Evolutionary conservation across 495 filamentous ascomycete genomes (phyloP).

Genomic region (Lasiosphaeriaceae sp.): DNA sequence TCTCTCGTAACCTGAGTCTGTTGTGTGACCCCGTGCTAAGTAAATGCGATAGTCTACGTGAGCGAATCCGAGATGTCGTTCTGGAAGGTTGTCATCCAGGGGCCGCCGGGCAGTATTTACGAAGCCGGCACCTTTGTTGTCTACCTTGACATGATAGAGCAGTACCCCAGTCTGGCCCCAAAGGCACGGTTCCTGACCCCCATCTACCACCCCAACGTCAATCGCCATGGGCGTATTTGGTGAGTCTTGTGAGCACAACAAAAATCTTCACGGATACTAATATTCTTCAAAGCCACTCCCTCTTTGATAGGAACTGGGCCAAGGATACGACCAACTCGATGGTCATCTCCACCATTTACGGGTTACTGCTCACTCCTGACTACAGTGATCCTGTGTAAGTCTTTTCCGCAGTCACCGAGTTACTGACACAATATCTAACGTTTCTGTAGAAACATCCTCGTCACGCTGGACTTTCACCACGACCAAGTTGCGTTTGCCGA

Average conservation of each 20-base stretch:
- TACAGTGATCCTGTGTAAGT: not conserved
- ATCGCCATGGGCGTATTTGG: not conserved
- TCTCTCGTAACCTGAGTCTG: too few species aligned
- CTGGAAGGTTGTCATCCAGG: not conserved
- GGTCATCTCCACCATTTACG: not conserved
- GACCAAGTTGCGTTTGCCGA: not conserved
- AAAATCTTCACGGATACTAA: too few species aligned
- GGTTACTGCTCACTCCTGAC: not conserved
- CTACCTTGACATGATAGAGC: not conserved
- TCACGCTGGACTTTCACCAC: constrained; percentile 1
- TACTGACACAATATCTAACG: too few species aligned
- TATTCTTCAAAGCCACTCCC: not conserved
- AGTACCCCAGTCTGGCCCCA: not conserved
- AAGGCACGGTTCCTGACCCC: not conserved
- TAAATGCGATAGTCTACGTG: not conserved
- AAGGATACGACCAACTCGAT: not conserved
- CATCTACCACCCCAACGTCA: not conserved
- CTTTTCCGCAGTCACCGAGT: not conserved
- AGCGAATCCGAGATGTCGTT: not conserved
- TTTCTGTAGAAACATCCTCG: not conserved
- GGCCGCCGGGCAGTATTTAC: not conserved
- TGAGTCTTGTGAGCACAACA: too few species aligned
- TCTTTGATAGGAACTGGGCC: not conserved
- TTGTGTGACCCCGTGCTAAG: too few species aligned
- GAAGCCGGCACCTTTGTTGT: not conserved